Evolutionary conservation across 2,329 filamentous ascomycete genomes (phyloP).

Genomic region (Pezicula rhizophila): DNA sequence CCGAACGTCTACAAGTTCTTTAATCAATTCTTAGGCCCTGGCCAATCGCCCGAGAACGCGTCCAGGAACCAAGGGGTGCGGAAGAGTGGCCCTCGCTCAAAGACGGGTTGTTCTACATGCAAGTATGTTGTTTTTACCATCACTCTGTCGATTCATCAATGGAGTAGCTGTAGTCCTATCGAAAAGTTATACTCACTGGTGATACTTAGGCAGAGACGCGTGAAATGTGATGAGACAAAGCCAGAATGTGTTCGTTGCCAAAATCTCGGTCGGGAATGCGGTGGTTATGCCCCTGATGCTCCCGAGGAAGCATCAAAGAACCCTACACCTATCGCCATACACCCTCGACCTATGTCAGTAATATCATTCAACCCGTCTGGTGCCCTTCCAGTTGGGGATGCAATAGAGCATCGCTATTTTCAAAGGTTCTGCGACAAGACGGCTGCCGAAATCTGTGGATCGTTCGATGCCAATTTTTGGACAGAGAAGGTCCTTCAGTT

Average conservation of each 20-base stretch:
- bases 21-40: slow-evolving; percentile 26
- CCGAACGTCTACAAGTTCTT: slow-evolving; percentile 29
- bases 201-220: slow-evolving; percentile 23
- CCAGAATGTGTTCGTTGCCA: slow-evolving; percentile 27
- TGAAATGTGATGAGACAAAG: slow-evolving; percentile 29
- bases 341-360: slow-evolving; percentile 24
- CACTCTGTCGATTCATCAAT: slow-evolving; percentile 1
- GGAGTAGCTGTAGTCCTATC: background rate
- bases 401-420: slow-evolving; percentile 25
- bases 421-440: slow-evolving; percentile 28
- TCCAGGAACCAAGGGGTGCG: slow-evolving; percentile 27
- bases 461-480: slow-evolving; percentile 26
- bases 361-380: slow-evolving; percentile 23
- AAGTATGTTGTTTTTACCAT: slow-evolving; percentile 19
- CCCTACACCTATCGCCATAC: slow-evolving; percentile 21
- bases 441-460: slow-evolving; percentile 22
- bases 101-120: slow-evolving; percentile 28
- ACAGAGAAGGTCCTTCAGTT: slow-evolving; percentile 27
- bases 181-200: slow-evolving; percentile 8
- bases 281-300: slow-evolving; percentile 26
- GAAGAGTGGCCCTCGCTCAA: slow-evolving; percentile 27
- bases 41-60: slow-evolving; percentile 24
- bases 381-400: slow-evolving; percentile 19
- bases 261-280: slow-evolving; percentile 27
- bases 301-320: slow-evolving; percentile 20